These are phyloP conservation scores for Talaromyces islandicus DNA, from an alignment of 2,329 filamentous ascomycete genomes.

Conservation along the genomic window DNA sequence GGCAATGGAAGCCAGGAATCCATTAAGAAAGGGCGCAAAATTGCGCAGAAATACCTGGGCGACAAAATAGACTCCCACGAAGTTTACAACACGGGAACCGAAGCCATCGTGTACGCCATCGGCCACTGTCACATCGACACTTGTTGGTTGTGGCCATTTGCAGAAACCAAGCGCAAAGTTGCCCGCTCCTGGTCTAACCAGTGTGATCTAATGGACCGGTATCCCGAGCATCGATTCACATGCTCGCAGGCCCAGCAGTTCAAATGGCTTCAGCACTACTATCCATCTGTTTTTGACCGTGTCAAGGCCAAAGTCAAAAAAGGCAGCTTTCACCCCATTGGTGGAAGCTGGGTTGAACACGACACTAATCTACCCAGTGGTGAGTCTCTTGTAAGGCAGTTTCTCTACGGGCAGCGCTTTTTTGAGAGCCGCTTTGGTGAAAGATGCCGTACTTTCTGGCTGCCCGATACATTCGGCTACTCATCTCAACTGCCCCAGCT, in stretches of 20 bases:
- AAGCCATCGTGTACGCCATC: constrained; percentile 77
- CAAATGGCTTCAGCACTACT: constrained; percentile 90
- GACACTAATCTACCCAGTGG: constrained; percentile 97
- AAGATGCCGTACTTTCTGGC: constrained; percentile 88
- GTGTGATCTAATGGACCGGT: constrained; percentile 89
- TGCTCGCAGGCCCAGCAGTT: constrained; percentile 95
- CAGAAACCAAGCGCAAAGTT: constrained; percentile 94
- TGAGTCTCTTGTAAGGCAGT: constrained; percentile 89
- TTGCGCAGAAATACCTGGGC: constrained; percentile 78
- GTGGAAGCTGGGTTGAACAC: constrained; percentile 97
- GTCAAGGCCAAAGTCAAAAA: constrained; percentile 88
- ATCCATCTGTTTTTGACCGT: constrained; percentile 81
- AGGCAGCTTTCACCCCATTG: constrained; percentile 88
- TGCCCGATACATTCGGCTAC: constrained; percentile 97
- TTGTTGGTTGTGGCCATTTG: constrained; percentile 98
- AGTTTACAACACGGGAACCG: constrained; percentile 71
- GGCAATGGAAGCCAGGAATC: constrained; percentile 66
- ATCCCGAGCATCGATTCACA: constrained; percentile 87
- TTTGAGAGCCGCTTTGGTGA: constrained; percentile 90
- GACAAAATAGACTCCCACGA: constrained; percentile 72
- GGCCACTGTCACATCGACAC: constrained; percentile 98
- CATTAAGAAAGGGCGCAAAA: constrained; percentile 71
- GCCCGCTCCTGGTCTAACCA: constrained; percentile 95
- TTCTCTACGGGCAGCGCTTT: constrained; percentile 90
- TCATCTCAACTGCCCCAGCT: constrained; percentile 91